Percentiles rank a stretch among this genome's conserved stretches.
phyloP scores from a whole-genome alignment of 495 filamentous ascomycete genomes.

The Penicillium bovifimosum region DNA sequence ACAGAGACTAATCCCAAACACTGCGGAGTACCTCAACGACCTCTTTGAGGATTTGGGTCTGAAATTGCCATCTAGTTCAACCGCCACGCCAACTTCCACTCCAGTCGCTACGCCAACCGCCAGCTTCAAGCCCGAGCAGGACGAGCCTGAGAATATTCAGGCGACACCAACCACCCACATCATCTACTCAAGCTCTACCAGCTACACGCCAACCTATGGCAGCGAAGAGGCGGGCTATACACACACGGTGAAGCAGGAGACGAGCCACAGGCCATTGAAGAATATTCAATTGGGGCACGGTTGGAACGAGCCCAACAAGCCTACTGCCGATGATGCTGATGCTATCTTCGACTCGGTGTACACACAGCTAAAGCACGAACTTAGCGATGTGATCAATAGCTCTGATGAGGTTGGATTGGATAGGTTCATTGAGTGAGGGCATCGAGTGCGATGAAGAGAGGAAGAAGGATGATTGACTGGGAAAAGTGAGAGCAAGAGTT shows the following conservation, averaged over 20 bases:
- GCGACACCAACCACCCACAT: constrained; percentile 7
- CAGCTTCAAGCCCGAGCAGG: constrained; percentile 1
- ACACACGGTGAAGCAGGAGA: constrained; percentile 9
- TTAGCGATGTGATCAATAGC: constrained; percentile 25
- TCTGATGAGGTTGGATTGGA: constrained; percentile 31
- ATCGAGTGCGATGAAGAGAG: neutral
- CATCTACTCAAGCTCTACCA: neutral
- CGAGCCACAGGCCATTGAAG: constrained; percentile 7
- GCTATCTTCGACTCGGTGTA: constrained; percentile 22
- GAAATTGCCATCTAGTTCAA: constrained; percentile 1
- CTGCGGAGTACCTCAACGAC: constrained; percentile 17
- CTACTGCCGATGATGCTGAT: constrained; percentile 17
- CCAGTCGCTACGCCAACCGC: neutral
- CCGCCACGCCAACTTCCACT: neutral
- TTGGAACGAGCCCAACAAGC: constrained; percentile 7
- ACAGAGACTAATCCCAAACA: constrained; percentile 32
- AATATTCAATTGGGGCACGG: constrained; percentile 20
- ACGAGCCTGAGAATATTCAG: neutral
- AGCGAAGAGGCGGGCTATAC: constrained; percentile 3
- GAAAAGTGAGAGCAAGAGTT: neutral
- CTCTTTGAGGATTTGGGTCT: constrained; percentile 24
- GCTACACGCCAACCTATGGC: neutral
- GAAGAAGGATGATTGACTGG: neutral
- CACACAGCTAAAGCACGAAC: constrained; percentile 12
- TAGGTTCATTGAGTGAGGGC: neutral